Conservation (phyloP, 352 stramenopile species). For the Thalassiosira exigua region DNA sequence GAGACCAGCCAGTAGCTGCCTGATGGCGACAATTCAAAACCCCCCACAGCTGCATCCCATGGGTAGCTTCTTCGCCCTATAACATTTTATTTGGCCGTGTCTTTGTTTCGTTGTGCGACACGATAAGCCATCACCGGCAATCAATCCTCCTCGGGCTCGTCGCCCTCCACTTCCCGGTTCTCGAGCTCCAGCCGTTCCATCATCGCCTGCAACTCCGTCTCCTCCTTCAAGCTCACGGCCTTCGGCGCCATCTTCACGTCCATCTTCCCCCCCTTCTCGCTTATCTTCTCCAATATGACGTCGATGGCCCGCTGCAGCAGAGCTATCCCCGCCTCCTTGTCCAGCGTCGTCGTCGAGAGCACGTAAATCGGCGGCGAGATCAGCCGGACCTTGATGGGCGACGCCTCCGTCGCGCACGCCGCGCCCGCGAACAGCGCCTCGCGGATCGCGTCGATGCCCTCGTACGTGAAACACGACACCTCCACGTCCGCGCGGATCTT, state of each 20-base stretch:
- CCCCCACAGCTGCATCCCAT: too few relatives aligned
- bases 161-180: constrained; percentile 97
- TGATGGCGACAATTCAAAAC: too few relatives aligned
- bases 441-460: constrained; percentile 98
- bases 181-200: constrained; percentile 99
- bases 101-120: too few relatives aligned
- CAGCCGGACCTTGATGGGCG: constrained; percentile 97
- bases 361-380: constrained; percentile 99
- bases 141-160: constrained; percentile 94
- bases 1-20: too few relatives aligned
- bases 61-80: too few relatives aligned
- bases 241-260: constrained; percentile 99
- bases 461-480: constrained; percentile 99
- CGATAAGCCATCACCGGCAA: too few relatives aligned
- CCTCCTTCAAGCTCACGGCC: constrained; percentile 98
- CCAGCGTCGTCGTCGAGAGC: constrained; percentile 97
- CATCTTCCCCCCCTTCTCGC: constrained; percentile 93
- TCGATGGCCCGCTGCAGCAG: constrained; percentile 96
- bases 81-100: too few relatives aligned
- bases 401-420: constrained; percentile 87
- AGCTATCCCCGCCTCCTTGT: constrained; percentile 97
- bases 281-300: constrained; percentile 92
- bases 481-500: constrained; percentile 99
- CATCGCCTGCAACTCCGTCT: constrained; percentile 98
- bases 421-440: constrained; percentile 92